Conservation (phyloP, 352 stramenopile genomes). For the Pythium sukuiense region DNA sequence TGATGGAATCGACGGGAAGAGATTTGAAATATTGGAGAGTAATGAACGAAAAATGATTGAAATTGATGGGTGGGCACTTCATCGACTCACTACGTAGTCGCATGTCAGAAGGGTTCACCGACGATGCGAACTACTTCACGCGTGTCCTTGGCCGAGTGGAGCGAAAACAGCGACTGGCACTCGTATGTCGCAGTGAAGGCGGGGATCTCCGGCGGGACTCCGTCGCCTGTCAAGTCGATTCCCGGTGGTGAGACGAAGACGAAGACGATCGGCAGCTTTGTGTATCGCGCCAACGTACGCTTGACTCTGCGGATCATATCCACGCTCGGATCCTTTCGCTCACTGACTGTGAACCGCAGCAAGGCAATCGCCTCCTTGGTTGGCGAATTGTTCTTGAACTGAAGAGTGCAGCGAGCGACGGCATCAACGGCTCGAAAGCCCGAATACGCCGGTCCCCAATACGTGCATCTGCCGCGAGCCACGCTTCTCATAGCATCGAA, state of each 20-base stretch:
- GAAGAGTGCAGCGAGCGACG: neutral
- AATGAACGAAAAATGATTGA: too few species aligned
- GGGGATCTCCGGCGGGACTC: neutral
- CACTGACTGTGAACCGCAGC: neutral
- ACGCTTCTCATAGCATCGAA: neutral
- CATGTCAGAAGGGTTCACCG: neutral
- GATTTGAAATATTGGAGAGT: too few species aligned
- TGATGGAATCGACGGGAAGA: too few species aligned
- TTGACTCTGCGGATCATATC: neutral
- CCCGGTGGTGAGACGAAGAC: neutral
- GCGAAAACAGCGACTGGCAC: neutral
- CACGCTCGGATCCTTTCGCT: neutral
- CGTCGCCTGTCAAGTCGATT: neutral
- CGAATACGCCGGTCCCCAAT: neutral
- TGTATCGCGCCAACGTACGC: neutral
- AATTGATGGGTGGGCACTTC: neutral
- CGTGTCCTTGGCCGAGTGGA: neutral
- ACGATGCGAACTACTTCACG: constrained; percentile 1
- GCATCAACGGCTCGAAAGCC: neutral
- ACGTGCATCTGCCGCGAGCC: neutral
- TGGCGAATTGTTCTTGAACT: neutral
- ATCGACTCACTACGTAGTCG: neutral
- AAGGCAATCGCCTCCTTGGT: neutral
- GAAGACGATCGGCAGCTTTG: neutral
- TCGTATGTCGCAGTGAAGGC: neutral